phyloP scores from a whole-genome alignment of 306 rosid genomes.

The Prosopis cineraria region DNA sequence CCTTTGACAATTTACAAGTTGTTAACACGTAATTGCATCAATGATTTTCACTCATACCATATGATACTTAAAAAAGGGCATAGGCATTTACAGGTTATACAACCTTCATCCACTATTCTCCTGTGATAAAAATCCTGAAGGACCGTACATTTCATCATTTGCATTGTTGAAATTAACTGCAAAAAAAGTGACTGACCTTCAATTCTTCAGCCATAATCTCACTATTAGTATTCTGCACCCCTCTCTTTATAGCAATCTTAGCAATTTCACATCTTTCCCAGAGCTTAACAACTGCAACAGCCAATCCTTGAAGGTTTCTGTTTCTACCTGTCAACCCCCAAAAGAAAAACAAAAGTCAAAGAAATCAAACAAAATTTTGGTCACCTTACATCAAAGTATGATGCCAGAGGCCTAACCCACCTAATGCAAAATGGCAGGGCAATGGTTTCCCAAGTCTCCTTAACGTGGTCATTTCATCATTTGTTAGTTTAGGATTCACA shows the following conservation, averaged over 20 bases:
- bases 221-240: slow-evolving; percentile 81
- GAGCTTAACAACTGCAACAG: slow-evolving; percentile 73
- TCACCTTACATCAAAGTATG: slow-evolving; percentile 28
- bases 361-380: slow-evolving; percentile 27
- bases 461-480: slow-evolving; percentile 87
- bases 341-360: slow-evolving; percentile 5
- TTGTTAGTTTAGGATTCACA: slow-evolving; percentile 75
- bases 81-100: not conserved
- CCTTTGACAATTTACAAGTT: slow-evolving; percentile 21
- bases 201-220: slow-evolving; percentile 88
- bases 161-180: not conserved
- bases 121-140: slow-evolving; percentile 26
- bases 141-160: slow-evolving; percentile 7
- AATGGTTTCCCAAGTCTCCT: slow-evolving; percentile 82
- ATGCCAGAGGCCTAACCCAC: slow-evolving; percentile 50
- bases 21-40: slow-evolving; percentile 1
- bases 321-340: slow-evolving; percentile 65
- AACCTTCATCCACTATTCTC: slow-evolving; percentile 16
- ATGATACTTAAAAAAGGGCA: slow-evolving; percentile 13
- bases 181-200: slow-evolving; percentile 52
- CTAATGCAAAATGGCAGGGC: slow-evolving; percentile 88
- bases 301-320: slow-evolving; percentile 86
- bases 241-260: slow-evolving; percentile 91
- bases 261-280: slow-evolving; percentile 97
- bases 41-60: slow-evolving; percentile 7